Percentiles rank a stretch among this genome's conserved stretches.
Evolutionary conservation across 495 filamentous ascomycete genomes (phyloP).

Genomic region (Aspergillus bridgeri): DNA sequence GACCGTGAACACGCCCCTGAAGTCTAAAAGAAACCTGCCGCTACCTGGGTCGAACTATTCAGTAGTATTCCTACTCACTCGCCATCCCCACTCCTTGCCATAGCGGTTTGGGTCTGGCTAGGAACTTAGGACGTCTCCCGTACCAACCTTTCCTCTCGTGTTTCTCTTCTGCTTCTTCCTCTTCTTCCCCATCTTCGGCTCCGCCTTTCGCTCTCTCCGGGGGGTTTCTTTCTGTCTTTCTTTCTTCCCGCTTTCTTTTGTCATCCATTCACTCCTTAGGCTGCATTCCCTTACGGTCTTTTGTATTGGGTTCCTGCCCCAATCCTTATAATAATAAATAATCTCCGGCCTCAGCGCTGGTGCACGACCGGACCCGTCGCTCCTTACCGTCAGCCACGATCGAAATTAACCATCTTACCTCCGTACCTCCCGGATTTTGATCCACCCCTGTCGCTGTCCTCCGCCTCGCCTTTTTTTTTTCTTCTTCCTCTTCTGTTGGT

Average conservation of each 20-base stretch:
- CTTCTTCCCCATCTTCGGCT: conserved; percentile 31
- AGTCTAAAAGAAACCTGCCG: too few relatives aligned
- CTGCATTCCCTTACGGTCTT: conserved; percentile 7
- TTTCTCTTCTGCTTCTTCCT: background rate
- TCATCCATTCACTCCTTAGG: background rate
- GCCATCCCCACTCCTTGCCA: background rate
- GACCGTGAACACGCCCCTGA: too few relatives aligned
- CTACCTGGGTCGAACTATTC: too few relatives aligned
- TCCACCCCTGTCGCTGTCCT: conserved; percentile 11
- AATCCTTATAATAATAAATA: conserved; percentile 12
- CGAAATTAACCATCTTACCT: conserved; percentile 5
- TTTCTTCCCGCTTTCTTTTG: conserved; percentile 1
- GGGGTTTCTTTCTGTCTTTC: conserved; percentile 6
- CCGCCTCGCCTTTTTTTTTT: background rate
- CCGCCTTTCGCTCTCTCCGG: background rate
- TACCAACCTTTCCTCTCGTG: conserved; percentile 21
- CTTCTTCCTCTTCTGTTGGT: background rate
- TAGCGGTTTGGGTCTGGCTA: conserved; percentile 5
- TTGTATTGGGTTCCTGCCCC: conserved; percentile 11
- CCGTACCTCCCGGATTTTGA: background rate
- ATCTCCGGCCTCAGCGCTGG: conserved; percentile 3
- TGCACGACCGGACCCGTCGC: background rate
- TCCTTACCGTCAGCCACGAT: conserved; percentile 14
- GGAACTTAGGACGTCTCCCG: too few relatives aligned
- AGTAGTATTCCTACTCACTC: too few relatives aligned